Base-by-base conservation (phyloP, 306 rosid genomes). In the Ormosia semicastrata region DNA sequence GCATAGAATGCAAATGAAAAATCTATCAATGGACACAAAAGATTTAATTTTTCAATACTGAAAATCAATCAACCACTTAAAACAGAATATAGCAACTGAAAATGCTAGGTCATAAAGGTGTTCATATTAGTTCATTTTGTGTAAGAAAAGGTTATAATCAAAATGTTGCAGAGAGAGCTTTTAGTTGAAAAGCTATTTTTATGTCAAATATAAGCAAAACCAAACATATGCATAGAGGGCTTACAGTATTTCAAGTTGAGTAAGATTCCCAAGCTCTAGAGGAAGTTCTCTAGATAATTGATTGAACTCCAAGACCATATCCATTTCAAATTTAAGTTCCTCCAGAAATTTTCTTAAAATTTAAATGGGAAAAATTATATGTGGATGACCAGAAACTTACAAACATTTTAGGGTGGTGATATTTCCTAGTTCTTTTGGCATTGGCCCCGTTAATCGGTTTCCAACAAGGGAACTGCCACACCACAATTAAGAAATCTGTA, bases 401-500 rank as follows among this genome's bases (percentile, higher is more conserved):
- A 94, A 91, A 56, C 83, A 86, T 76, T 59, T 39, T 18, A 94
- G 85, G 60, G 95, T 89, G 63, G 83, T 77, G 76, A 92, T 89
- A 69, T 87, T 88, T 82, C 76, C 97, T 0, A 92, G 39, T 81
- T 87, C 98, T 76, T 54, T 77, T 17, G 98, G 98, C 56, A 94
- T 86, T 46, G 90, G 17, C 73, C 97, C 97, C 0, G 94, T 84
- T 57, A 94, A 13, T 36, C 89, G 89, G 56, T 94, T 94, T 81
- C 87, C 92, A 17, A 80, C 1, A 71, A 94, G 74, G 54, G 97
- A 83, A 65, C 98, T 94, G 77, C 67, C 81, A 41, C n/a, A n/a
- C n/a, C n/a, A n/a, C 4, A 72, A 12, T 71, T 37, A 81, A 50
- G 6, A 67, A 56, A 63, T 14, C n/a, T 37, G 49, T 8, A 60